These are phyloP conservation scores for Echeveria elegans DNA, from an alignment of 164 flowering plant genomes.

Conservation along the genomic window DNA sequence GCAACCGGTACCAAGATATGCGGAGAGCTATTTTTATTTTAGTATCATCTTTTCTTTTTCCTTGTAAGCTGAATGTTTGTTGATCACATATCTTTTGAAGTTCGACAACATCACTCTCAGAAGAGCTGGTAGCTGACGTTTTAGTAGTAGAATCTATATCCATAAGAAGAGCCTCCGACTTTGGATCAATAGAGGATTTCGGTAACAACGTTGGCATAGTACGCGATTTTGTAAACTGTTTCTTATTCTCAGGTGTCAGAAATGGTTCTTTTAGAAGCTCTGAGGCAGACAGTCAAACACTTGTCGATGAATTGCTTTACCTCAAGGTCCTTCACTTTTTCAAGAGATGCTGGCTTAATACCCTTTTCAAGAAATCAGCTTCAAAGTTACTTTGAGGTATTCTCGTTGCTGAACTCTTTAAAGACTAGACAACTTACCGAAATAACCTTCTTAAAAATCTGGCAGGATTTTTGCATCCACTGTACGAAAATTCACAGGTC, in stretches of 20 bases:
- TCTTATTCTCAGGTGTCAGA: neutral
- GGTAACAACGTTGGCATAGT: neutral
- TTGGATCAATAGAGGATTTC: neutral
- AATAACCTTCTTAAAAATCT: constrained; percentile 67
- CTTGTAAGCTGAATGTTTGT: neutral
- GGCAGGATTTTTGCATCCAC: constrained; percentile 66
- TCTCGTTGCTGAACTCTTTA: neutral
- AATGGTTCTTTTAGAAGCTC: neutral
- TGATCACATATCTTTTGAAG: constrained; percentile 3
- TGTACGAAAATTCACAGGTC: constrained; percentile 65
- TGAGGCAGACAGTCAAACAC: constrained; percentile 37
- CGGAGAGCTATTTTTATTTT: neutral
- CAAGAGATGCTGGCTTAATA: constrained; percentile 52
- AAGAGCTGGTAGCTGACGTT: neutral
- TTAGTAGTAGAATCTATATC: neutral
- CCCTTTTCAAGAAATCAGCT: constrained; percentile 25
- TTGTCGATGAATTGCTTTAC: constrained; percentile 48
- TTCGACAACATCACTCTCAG: neutral
- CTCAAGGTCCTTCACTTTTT: constrained; percentile 37
- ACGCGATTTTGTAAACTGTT: neutral
- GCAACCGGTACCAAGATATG: neutral
- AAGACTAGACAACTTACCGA: constrained; percentile 32
- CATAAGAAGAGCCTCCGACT: constrained; percentile 4
- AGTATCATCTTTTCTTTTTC: constrained; percentile 6
- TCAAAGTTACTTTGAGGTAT: neutral